These are phyloP conservation scores for Diaporthe ampelina DNA, from an alignment of 2,329 filamentous ascomycete species.

Conservation along the genomic window DNA sequence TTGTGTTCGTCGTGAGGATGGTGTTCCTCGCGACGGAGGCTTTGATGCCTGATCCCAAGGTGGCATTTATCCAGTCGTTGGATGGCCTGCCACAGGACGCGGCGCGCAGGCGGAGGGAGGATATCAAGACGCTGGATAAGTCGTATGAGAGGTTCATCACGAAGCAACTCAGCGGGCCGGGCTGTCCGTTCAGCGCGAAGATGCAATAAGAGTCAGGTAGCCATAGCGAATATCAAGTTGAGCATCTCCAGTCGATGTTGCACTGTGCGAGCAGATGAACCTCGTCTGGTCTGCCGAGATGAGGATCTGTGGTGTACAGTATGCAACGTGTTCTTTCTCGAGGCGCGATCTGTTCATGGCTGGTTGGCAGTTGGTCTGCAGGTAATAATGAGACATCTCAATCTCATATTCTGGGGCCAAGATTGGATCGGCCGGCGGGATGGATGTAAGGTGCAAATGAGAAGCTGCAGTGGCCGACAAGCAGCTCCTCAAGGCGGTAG, in stretches of 20 bases:
- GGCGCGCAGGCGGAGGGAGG: neutral
- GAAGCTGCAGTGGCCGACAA: too few species aligned
- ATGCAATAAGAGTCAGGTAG: neutral
- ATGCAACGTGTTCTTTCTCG: neutral
- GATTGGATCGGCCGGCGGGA: slow-evolving; percentile 6
- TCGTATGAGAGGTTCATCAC: neutral
- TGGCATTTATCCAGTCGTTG: slow-evolving; percentile 7
- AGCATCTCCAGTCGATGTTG: too few species aligned
- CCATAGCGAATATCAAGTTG: too few species aligned
- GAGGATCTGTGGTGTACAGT: neutral
- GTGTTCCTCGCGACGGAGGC: neutral
- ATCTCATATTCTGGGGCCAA: slow-evolving; percentile 10
- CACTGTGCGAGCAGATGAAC: too few species aligned
- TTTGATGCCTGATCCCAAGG: slow-evolving; percentile 6
- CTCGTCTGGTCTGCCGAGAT: too few species aligned
- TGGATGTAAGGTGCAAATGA: slow-evolving; percentile 6
- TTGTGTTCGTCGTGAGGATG: neutral
- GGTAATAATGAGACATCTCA: slow-evolving; percentile 3
- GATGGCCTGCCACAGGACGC: neutral
- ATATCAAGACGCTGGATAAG: slow-evolving; percentile 8
- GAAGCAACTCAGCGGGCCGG: neutral
- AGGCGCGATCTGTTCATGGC: neutral
- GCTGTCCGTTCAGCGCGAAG: slow-evolving; percentile 3
- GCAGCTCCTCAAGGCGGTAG: too few species aligned
- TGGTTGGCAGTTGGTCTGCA: too few species aligned